phyloP scores from a whole-genome alignment of 2,329 filamentous ascomycete species.

The Lachnellula willkommii region DNA sequence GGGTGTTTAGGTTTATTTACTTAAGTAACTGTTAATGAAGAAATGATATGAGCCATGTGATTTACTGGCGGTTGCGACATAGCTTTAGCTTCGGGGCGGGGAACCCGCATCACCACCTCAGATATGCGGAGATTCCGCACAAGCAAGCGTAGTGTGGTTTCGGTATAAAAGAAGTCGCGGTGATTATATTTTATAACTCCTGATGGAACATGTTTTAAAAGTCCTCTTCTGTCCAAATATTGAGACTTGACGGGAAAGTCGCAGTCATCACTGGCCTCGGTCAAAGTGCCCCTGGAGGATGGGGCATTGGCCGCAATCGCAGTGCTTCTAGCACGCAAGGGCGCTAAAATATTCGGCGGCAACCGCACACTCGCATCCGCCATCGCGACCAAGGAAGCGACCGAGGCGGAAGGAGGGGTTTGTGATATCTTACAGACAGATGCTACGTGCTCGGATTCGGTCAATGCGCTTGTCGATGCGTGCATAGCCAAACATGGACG shows the following conservation, averaged over 20 bases:
- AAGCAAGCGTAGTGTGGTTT: neutral
- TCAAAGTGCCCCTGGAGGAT: constrained; percentile 36
- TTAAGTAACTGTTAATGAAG: neutral
- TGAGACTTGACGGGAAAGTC: constrained; percentile 36
- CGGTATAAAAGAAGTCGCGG: neutral
- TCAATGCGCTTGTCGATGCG: constrained; percentile 47
- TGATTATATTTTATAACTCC: neutral
- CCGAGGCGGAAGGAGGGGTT: constrained; percentile 28
- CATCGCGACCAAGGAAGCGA: constrained; percentile 35
- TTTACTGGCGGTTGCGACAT: neutral
- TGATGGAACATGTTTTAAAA: neutral
- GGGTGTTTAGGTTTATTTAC: neutral
- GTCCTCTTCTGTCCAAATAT: constrained; percentile 23
- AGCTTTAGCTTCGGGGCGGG: neutral
- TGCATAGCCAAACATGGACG: constrained; percentile 48
- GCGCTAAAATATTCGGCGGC: constrained; percentile 46
- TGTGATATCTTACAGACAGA: constrained; percentile 35
- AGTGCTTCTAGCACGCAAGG: constrained; percentile 42
- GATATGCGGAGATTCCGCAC: neutral
- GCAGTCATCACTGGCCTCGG: constrained; percentile 43
- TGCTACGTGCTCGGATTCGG: constrained; percentile 47
- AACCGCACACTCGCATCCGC: constrained; percentile 41
- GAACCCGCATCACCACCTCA: neutral
- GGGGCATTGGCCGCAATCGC: constrained; percentile 49
- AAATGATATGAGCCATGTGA: neutral